Evolutionary conservation across 2,329 filamentous ascomycete genomes (phyloP), one percentile per base, ranked within the genome.

Genomic region (Cercospora citrullina): DNA sequence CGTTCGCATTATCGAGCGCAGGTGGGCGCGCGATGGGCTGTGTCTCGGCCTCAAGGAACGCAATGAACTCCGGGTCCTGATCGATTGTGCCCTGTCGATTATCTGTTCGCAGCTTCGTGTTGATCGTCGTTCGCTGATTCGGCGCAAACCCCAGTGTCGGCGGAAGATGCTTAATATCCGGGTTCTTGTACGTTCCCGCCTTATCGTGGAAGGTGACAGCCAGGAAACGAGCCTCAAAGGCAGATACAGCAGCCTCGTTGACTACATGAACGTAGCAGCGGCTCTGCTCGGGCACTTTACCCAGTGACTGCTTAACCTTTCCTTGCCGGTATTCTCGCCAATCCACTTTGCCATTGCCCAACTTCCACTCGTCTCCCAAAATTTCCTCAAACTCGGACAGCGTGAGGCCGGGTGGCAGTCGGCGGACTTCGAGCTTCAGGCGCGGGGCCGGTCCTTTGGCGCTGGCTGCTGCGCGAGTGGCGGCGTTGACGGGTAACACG

Each of bases 41-140:
- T 1, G 94, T 96, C 58, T 98, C 85, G 64, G 87, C 91, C 78
- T 96, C 91, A 7, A 99, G 85, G 78, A 98, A 99, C 28, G 90
- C 89, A 83, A 97, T 96, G 75, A 97, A 99, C 74, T 98, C 95
- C 0, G 92, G 89, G 76, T 99, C 95, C 77, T 97, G 93, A 75
- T 99, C 95, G 72, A 99, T 98, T 3, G 93, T 97, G 63, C 94
- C 95, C 78, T 97, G 92, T 14, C 94, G 89, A 63, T 89, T 88
- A 82, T 99, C 95, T 64, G 88, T 87, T 36, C 93, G 89, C 60
- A 87, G 87, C 78, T 92, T 92, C 39, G 85, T 87, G 68, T 87
- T 87, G 62, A 76, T 48, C 1, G 94, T 93, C 1, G 93, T 87
- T 75, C 94, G 94, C 72, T 92, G 92, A 81, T 94, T 96, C 0